Conservation (phyloP, 176 grass and related monocot genomes). For the Coix lacrymajobi region DNA sequence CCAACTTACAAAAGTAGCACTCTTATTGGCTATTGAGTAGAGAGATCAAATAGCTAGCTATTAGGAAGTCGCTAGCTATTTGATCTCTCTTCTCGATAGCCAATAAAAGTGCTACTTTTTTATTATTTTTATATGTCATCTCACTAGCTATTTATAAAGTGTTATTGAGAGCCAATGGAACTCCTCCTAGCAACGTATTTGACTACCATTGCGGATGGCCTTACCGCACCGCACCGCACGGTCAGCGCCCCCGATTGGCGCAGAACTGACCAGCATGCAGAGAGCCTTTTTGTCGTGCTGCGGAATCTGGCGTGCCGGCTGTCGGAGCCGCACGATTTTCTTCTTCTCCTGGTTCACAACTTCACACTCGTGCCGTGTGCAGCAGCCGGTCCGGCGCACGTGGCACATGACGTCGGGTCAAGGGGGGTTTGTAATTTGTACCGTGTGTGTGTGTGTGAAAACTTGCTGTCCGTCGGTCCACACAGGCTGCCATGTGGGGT, state of each 20-base stretch:
- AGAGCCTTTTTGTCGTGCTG: no score
- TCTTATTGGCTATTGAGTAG: no score
- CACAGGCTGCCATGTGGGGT: background rate
- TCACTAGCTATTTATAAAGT: no score
- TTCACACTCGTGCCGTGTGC: conserved; percentile 11
- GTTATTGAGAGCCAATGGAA: no score
- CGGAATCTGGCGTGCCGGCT: background rate
- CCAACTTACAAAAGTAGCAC: no score
- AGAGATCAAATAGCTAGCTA: no score
- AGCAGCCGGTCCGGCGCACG: background rate
- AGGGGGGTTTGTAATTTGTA: background rate
- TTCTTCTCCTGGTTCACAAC: conserved; percentile 11
- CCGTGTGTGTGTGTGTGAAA: background rate
- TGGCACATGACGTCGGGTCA: conserved; percentile 14
- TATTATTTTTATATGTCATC: no score
- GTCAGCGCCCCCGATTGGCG: background rate
- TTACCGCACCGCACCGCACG: background rate
- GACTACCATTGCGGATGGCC: no score
- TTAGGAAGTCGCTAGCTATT: no score
- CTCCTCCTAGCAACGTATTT: no score
- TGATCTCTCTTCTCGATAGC: no score
- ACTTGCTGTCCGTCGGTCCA: background rate
- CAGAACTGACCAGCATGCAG: background rate
- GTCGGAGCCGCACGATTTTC: background rate
- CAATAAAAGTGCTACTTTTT: no score